These are phyloP conservation scores for Emmonsiellopsis sp. DNA, from an alignment of 2,329 filamentous ascomycete species.

Conservation along the genomic window DNA sequence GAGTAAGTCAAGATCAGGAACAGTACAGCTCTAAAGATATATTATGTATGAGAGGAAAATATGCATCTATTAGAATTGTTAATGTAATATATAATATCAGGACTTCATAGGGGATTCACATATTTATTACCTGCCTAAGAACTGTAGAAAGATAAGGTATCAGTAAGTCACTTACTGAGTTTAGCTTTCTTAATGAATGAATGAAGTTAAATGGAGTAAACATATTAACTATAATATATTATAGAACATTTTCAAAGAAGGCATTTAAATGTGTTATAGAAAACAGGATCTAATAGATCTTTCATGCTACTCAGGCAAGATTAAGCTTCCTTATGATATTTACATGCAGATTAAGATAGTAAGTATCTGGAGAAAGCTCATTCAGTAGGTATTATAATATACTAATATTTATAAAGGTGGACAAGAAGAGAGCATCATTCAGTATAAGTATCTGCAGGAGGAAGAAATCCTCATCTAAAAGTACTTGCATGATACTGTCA, in stretches of 20 bases:
- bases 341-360: background rate
- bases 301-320: background rate
- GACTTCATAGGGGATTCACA: background rate
- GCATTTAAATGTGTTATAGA: background rate
- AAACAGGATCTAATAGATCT: background rate
- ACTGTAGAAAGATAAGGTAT: background rate
- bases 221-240: background rate
- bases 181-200: background rate
- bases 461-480: background rate
- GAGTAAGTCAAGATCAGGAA: background rate
- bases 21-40: background rate
- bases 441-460: background rate
- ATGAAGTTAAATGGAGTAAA: background rate
- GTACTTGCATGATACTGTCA: background rate
- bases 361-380: background rate
- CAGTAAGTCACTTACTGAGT: background rate
- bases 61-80: constrained; percentile 14
- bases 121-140: background rate
- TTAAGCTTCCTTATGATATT: background rate
- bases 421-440: background rate
- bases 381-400: background rate
- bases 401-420: background rate
- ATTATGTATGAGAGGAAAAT: constrained; percentile 12
- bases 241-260: constrained; percentile 1
- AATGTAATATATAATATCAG: constrained; percentile 3